Evolutionary conservation across 2,329 filamentous ascomycete species (phyloP).

Genomic region (Aspergillus luchuensis): DNA sequence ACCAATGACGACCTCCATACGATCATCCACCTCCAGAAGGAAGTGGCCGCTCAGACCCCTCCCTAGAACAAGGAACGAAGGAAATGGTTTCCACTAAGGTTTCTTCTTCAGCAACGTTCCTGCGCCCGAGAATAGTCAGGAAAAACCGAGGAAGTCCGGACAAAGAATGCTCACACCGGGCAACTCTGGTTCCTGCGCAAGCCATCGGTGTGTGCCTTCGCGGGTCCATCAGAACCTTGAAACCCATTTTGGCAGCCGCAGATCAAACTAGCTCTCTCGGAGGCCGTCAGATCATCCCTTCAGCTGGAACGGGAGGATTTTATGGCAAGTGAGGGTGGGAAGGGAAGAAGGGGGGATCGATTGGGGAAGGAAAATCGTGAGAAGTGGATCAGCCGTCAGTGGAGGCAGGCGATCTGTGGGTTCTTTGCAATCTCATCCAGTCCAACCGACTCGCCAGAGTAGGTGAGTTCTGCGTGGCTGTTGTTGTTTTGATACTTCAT

Average conservation of each 20-base stretch:
- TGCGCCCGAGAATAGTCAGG: constrained; percentile 3
- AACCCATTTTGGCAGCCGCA: constrained; percentile 15
- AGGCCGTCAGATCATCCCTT: not conserved
- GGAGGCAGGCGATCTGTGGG: constrained; percentile 4
- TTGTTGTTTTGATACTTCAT: not conserved
- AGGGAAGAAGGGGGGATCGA: not conserved
- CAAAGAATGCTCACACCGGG: constrained; percentile 18
- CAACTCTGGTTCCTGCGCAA: constrained; percentile 28
- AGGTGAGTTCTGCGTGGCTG: not conserved
- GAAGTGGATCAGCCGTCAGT: constrained; percentile 2
- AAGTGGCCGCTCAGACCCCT: not conserved
- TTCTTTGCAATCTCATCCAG: constrained; percentile 3
- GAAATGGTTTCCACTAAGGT: constrained; percentile 10
- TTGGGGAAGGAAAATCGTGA: not conserved
- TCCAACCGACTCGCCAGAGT: constrained; percentile 9
- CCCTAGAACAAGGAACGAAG: constrained; percentile 4
- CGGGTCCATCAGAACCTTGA: constrained; percentile 15
- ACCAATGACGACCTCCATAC: not conserved
- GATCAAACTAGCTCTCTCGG: constrained; percentile 16
- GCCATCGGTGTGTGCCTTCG: constrained; percentile 13
- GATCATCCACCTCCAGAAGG: not conserved
- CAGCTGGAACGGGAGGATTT: not conserved
- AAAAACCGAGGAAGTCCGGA: not conserved
- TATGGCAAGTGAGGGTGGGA: not conserved
- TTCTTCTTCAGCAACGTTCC: constrained; percentile 8